These are phyloP conservation scores for Nakazawaea wyomingensis DNA, from an alignment of 805 yeast species.

Conservation along the genomic window DNA sequence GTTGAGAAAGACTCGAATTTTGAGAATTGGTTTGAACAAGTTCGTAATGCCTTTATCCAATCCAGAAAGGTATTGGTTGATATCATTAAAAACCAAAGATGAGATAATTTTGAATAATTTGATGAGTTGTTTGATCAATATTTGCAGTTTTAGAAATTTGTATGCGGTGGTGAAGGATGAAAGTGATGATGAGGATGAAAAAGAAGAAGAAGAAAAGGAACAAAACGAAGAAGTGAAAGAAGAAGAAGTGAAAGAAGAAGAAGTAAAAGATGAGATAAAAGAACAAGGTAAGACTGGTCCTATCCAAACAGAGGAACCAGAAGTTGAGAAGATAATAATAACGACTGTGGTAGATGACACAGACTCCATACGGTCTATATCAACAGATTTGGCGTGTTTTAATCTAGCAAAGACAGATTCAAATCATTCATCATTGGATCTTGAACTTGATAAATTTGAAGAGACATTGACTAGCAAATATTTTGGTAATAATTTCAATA, in stretches of 20 bases:
- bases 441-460: conserved; percentile 20
- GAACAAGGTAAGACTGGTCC: neutral
- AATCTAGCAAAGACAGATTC: conserved; percentile 22
- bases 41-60: conserved; percentile 64
- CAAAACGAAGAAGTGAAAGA: neutral
- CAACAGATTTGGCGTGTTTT: conserved; percentile 32
- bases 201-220: conserved; percentile 7
- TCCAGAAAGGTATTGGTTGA: conserved; percentile 74
- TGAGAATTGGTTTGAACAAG: conserved; percentile 41
- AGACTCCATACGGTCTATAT: conserved; percentile 24
- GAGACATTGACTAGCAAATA: conserved; percentile 8
- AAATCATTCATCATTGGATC: conserved; percentile 22
- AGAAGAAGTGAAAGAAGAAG: neutral
- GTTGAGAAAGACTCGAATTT: conserved; percentile 54
- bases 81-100: conserved; percentile 30
- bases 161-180: conserved; percentile 12
- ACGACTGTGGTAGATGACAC: neutral
- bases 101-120: neutral
- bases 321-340: conserved; percentile 1
- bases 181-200: neutral
- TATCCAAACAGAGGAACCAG: neutral
- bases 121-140: conserved; percentile 31
- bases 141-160: conserved; percentile 39
- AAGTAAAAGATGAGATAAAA: conserved; percentile 1
- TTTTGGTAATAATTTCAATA: neutral